Conservation (phyloP, 2,329 filamentous ascomycete species). For the Hypoxylon sp. region DNA sequence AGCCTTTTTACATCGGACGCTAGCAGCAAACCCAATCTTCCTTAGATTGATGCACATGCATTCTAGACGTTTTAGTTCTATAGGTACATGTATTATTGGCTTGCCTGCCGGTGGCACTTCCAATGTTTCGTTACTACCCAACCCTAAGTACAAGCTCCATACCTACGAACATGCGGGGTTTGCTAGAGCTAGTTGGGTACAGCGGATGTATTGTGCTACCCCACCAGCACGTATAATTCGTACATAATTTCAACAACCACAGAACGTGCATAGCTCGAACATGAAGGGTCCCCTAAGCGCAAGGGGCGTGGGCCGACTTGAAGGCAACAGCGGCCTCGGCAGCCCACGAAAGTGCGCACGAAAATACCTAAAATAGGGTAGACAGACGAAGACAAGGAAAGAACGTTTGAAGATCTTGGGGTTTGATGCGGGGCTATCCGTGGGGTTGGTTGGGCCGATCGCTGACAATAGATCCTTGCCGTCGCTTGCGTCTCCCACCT, state of each 20-base stretch:
- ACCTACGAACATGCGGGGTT: constrained; percentile 21
- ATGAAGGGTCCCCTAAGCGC: constrained; percentile 13
- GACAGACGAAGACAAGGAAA: constrained; percentile 28
- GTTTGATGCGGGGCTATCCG: constrained; percentile 48
- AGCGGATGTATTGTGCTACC: constrained; percentile 18
- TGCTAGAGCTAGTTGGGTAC: constrained; percentile 13
- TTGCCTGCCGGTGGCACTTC: constrained; percentile 10
- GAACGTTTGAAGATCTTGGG: constrained; percentile 48
- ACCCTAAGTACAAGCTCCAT: constrained; percentile 13
- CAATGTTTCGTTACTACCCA: constrained; percentile 32
- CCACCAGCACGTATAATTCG: constrained; percentile 8
- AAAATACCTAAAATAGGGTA: constrained; percentile 29
- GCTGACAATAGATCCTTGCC: constrained; percentile 37
- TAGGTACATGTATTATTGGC: constrained; percentile 6
- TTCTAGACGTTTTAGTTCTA: constrained; percentile 13
- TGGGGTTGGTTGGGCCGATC: constrained; percentile 48
- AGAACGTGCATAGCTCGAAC: background rate
- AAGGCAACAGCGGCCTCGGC: constrained; percentile 21
- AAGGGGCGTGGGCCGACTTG: constrained; percentile 15
- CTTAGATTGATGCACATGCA: constrained; percentile 5
- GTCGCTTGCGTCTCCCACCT: constrained; percentile 27
- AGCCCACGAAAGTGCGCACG: constrained; percentile 23
- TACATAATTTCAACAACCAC: constrained; percentile 6
- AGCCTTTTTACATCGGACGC: constrained; percentile 20
- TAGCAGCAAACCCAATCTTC: constrained; percentile 24